Conservation (phyloP, 306 rosid genomes). For the Vachellia pachyceras region DNA sequence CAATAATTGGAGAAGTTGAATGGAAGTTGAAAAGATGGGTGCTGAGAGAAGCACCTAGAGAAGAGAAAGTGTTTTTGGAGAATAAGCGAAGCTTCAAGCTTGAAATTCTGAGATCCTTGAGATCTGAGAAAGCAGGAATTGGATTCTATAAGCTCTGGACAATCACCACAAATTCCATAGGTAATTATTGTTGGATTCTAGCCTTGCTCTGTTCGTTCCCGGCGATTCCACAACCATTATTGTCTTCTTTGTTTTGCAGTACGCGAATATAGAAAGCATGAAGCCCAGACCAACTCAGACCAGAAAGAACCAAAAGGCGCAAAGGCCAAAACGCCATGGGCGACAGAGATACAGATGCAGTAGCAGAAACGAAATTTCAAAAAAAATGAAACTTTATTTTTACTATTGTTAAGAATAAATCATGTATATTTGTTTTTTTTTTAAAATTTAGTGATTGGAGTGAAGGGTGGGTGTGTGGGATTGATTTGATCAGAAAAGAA, state of each 20-base stretch:
- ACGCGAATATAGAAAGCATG: conserved; percentile 46
- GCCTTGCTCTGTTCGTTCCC: conserved; percentile 39
- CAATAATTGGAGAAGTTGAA: conserved; percentile 50
- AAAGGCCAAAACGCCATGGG: conserved; percentile 61
- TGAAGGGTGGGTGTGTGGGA: too few relatives aligned
- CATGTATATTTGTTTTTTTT: too few relatives aligned
- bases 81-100: conserved; percentile 41
- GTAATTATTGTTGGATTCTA: conserved; percentile 33
- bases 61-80: conserved; percentile 49
- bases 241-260: conserved; percentile 42
- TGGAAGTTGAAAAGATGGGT: conserved; percentile 49
- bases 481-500: too few relatives aligned
- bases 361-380: conserved; percentile 43
- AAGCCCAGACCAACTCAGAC: conserved; percentile 41
- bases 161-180: conserved; percentile 63
- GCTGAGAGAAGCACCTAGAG: conserved; percentile 45
- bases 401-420: too few relatives aligned
- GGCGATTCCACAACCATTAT: conserved; percentile 56
- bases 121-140: conserved; percentile 68
- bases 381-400: too few relatives aligned
- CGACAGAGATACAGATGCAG: conserved; percentile 70
- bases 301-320: conserved; percentile 54
- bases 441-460: too few relatives aligned
- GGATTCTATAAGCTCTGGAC: conserved; percentile 46
- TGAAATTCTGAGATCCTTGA: conserved; percentile 74